These are phyloP conservation scores for Chrysophaeum taylorii DNA, from an alignment of 352 stramenopile genomes.

Conservation along the genomic window DNA sequence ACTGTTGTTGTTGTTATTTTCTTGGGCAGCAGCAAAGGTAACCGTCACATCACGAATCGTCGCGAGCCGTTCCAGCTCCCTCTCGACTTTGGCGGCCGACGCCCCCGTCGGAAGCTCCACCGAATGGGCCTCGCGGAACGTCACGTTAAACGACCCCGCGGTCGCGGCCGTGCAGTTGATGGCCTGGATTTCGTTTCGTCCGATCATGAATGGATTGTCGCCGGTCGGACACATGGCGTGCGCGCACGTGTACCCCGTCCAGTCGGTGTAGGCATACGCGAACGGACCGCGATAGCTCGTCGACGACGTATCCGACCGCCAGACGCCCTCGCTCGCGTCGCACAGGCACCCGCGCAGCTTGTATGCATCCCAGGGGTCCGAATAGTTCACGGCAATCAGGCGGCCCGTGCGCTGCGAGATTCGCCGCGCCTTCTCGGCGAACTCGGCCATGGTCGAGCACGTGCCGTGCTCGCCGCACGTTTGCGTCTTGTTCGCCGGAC, in stretches of 20 bases:
- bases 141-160: slow-evolving; percentile 11
- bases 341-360: background rate
- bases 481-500: slow-evolving; percentile 9
- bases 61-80: slow-evolving; percentile 14
- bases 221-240: slow-evolving; percentile 1
- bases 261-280: background rate
- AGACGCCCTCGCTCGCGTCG: background rate
- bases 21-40: slow-evolving; percentile 2
- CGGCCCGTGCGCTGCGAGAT: background rate
- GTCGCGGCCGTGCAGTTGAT: slow-evolving; percentile 10
- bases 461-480: background rate
- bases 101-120: slow-evolving; percentile 14
- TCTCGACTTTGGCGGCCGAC: background rate
- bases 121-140: slow-evolving; percentile 12
- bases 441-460: background rate
- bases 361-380: background rate
- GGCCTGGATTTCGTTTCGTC: background rate
- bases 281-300: background rate
- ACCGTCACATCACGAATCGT: slow-evolving; percentile 17
- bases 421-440: background rate
- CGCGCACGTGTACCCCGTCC: background rate
- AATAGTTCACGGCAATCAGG: background rate
- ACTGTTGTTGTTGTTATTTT: background rate
- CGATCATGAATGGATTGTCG: slow-evolving; percentile 7
- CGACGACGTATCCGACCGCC: background rate